Evolutionary conservation across 2,329 filamentous ascomycete species (phyloP).

Genomic region (Fusarium sp.): DNA sequence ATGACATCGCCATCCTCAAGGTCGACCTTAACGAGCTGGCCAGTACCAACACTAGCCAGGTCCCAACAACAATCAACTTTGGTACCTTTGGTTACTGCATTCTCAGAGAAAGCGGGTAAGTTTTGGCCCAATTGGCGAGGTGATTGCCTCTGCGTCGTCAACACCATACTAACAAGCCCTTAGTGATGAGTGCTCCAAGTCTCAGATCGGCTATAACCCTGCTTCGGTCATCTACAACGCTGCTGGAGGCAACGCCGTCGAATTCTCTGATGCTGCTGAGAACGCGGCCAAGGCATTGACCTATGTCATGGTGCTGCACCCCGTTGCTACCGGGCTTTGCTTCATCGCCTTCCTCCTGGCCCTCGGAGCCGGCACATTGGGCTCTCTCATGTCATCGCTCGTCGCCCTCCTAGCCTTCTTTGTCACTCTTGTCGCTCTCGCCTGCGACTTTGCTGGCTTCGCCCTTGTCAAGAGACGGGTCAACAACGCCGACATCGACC

Average conservation of each 20-base stretch:
- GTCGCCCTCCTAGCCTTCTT: slow-evolving; percentile 64
- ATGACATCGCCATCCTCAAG: slow-evolving; percentile 65
- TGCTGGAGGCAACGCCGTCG: slow-evolving; percentile 52
- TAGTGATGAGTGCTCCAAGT: slow-evolving; percentile 61
- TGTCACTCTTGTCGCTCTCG: slow-evolving; percentile 61
- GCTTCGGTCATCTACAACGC: slow-evolving; percentile 56
- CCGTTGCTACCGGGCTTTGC: slow-evolving; percentile 67
- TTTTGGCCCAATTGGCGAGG: neutral
- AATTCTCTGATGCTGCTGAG: slow-evolving; percentile 58
- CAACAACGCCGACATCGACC: slow-evolving; percentile 58
- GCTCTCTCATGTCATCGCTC: slow-evolving; percentile 64
- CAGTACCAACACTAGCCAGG: slow-evolving; percentile 45
- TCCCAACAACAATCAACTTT: slow-evolving; percentile 59
- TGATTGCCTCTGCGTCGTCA: neutral
- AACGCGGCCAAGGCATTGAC: slow-evolving; percentile 64
- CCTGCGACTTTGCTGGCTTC: slow-evolving; percentile 71
- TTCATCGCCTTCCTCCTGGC: slow-evolving; percentile 71
- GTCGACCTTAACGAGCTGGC: slow-evolving; percentile 56
- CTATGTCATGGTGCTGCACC: slow-evolving; percentile 72
- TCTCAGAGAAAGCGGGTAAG: slow-evolving; percentile 41
- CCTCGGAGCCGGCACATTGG: slow-evolving; percentile 64
- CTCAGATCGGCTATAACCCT: slow-evolving; percentile 68
- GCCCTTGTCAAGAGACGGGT: slow-evolving; percentile 65
- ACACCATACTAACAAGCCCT: slow-evolving; percentile 17
- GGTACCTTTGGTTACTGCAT: slow-evolving; percentile 73